Percentiles rank a stretch among this genome's conserved stretches.
phyloP scores from a whole-genome alignment of 345 rosid genomes.

The Rhizophora apiculata region DNA sequence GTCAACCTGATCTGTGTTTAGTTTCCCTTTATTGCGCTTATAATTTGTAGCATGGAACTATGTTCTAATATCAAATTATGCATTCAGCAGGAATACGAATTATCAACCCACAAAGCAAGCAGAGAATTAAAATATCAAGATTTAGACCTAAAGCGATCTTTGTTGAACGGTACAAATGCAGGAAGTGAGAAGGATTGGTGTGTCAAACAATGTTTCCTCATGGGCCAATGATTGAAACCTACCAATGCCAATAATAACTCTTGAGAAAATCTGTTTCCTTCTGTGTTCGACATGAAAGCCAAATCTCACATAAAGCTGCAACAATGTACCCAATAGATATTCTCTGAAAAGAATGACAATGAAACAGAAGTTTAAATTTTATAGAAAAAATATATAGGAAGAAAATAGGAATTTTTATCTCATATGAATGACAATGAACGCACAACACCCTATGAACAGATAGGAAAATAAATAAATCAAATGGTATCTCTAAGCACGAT shows the following conservation, averaged over 20 bases:
- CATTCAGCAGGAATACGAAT: background rate
- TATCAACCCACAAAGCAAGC: background rate
- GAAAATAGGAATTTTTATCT: too few species aligned
- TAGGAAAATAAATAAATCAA: too few species aligned
- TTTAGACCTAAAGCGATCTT: background rate
- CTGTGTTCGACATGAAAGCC: conserved; percentile 34
- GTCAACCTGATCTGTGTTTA: background rate
- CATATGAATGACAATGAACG: conserved; percentile 14
- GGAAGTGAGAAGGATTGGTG: background rate
- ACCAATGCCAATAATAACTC: conserved; percentile 42
- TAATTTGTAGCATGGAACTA: background rate
- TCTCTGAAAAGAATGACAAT: conserved; percentile 38
- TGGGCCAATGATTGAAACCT: background rate
- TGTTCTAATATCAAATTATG: background rate
- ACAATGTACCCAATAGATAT: conserved; percentile 42
- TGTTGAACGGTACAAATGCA: background rate
- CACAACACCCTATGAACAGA: too few species aligned
- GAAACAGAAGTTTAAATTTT: background rate
- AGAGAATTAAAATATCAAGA: background rate
- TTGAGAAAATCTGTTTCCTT: conserved; percentile 23
- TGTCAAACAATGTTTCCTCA: too few species aligned
- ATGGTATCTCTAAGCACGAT: too few species aligned
- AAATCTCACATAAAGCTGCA: conserved; percentile 46
- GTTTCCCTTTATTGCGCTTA: background rate
- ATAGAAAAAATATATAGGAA: too few species aligned